Conservation (phyloP, 305 asterid species). For the Petunia hybrid region DNA sequence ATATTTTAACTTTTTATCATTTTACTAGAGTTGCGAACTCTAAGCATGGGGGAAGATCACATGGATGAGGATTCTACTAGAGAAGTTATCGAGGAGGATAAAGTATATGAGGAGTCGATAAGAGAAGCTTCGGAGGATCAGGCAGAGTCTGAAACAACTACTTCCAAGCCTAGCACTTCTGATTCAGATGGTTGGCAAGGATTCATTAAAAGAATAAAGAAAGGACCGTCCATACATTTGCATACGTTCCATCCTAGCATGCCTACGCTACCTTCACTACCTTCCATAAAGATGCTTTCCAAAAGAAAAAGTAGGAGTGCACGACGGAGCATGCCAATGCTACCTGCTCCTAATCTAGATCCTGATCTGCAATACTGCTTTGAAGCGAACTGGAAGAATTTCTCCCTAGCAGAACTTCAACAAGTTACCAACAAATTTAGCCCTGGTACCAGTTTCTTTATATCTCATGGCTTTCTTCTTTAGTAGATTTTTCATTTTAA, state of each 20-base stretch:
- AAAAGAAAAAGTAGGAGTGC: constrained; percentile 59
- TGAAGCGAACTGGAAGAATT: constrained; percentile 85
- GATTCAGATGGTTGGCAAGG: constrained; percentile 68
- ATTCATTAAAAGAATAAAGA: constrained; percentile 69
- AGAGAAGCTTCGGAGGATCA: constrained; percentile 45
- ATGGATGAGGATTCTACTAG: constrained; percentile 37
- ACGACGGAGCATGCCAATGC: constrained; percentile 60
- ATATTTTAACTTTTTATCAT: not conserved
- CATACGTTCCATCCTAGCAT: constrained; percentile 73
- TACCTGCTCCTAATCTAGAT: constrained; percentile 62
- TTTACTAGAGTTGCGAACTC: constrained; percentile 39
- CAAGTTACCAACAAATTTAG: constrained; percentile 72
- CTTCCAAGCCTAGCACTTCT: constrained; percentile 47
- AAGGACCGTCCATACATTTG: constrained; percentile 60
- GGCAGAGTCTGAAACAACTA: constrained; percentile 40
- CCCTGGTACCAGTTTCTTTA: constrained; percentile 45
- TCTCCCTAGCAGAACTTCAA: constrained; percentile 75
- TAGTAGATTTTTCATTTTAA: not conserved
- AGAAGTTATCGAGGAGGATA: constrained; percentile 44
- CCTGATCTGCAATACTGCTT: constrained; percentile 70
- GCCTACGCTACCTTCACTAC: constrained; percentile 72
- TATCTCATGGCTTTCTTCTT: not conserved
- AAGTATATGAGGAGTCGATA: constrained; percentile 35
- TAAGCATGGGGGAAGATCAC: constrained; percentile 38
- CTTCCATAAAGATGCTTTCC: constrained; percentile 78